phyloP scores from a whole-genome alignment of 1,284 basidiomycete genomes.

The Serendipita sp. region DNA sequence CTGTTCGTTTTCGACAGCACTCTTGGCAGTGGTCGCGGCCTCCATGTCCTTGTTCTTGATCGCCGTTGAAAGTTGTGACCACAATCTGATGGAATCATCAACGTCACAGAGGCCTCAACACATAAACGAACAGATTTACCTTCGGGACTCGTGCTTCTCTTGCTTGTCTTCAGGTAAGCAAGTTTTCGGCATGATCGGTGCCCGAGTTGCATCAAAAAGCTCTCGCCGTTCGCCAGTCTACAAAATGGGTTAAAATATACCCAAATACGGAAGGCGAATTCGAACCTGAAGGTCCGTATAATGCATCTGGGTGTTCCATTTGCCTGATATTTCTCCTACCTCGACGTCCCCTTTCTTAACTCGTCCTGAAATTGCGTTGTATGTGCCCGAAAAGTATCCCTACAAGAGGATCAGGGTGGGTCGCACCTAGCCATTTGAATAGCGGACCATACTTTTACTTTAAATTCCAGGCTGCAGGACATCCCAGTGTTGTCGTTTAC shows the following conservation, averaged over 20 bases:
- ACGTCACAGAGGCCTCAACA: not conserved
- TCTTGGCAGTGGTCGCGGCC: conserved; percentile 83
- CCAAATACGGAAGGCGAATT: not conserved
- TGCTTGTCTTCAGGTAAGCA: conserved; percentile 78
- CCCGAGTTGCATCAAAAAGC: conserved; percentile 72
- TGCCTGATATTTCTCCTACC: conserved; percentile 76
- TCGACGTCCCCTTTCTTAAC: conserved; percentile 56
- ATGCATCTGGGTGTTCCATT: conserved; percentile 89
- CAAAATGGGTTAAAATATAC: conserved; percentile 3
- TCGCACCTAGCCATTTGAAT: not conserved
- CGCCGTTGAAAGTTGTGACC: conserved; percentile 75
- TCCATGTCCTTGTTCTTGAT: conserved; percentile 87
- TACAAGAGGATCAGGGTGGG: conserved; percentile 19
- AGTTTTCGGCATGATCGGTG: conserved; percentile 64
- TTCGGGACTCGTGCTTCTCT: conserved; percentile 78
- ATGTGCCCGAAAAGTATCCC: conserved; percentile 95
- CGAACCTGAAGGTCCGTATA: conserved; percentile 57
- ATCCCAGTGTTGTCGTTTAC: conserved; percentile 68
- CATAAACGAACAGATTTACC: conserved; percentile 29
- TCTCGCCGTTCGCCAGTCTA: conserved; percentile 58
- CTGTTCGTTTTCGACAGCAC: conserved; percentile 83
- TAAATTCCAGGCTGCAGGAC: conserved; percentile 85
- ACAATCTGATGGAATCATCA: conserved; percentile 39
- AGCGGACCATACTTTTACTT: conserved; percentile 64
- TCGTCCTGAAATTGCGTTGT: conserved; percentile 80